Conservation (phyloP, 768 basidiomycete species). For the Rhodotorula taiwanensis region DNA sequence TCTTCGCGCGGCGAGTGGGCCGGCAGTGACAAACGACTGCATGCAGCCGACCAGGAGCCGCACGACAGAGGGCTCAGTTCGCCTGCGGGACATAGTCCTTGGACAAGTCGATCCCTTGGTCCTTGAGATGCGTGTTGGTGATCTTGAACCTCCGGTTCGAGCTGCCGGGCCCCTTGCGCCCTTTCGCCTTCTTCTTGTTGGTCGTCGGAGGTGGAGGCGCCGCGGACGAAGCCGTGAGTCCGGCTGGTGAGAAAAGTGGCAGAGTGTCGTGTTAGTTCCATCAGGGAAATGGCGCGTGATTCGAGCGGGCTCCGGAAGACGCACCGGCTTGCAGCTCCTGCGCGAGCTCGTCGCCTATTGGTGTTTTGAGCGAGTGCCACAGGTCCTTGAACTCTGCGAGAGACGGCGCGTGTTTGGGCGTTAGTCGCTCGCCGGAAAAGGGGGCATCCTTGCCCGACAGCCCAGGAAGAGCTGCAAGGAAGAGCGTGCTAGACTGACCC, state of each 20-base stretch:
- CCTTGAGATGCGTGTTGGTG: conserved; percentile 81
- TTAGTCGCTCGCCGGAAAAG: neutral
- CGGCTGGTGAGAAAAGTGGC: conserved; percentile 52
- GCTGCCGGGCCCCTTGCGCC: conserved; percentile 68
- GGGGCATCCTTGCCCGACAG: no score
- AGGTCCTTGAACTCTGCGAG: conserved; percentile 71
- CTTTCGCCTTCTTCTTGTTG: conserved; percentile 59
- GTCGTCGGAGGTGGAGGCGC: conserved; percentile 50
- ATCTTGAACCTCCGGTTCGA: conserved; percentile 67
- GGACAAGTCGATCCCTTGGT: conserved; percentile 69
- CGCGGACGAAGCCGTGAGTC: conserved; percentile 63
- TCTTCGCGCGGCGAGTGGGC: no score
- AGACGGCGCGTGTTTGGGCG: neutral
- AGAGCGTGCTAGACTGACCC: conserved; percentile 54
- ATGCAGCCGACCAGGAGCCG: no score
- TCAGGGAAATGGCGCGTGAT: neutral
- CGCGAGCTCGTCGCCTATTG: conserved; percentile 74
- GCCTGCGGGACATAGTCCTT: conserved; percentile 55
- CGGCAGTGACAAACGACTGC: no score
- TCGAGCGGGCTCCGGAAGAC: conserved; percentile 5
- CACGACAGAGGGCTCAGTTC: no score
- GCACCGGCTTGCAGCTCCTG: conserved; percentile 68
- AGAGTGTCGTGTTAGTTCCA: conserved; percentile 3
- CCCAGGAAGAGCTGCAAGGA: neutral
- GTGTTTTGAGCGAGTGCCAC: conserved; percentile 78